Evolutionary conservation across 2,329 filamentous ascomycete genomes (phyloP).

Genomic region (Scytalidium sp.): DNA sequence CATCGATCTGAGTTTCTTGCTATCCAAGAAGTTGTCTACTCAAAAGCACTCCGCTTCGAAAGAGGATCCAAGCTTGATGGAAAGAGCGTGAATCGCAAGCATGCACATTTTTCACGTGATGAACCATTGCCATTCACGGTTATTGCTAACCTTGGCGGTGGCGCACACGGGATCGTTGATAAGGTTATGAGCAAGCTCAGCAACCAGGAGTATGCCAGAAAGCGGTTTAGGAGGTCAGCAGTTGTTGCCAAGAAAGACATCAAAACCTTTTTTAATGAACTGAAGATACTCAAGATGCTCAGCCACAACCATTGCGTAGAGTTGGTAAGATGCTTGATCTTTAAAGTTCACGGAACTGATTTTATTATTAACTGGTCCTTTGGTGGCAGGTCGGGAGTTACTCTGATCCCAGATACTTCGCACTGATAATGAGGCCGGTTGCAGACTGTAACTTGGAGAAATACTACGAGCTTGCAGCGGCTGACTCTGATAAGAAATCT

Average conservation of each 20-base stretch:
- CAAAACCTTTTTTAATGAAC: slow-evolving; percentile 14
- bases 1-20: slow-evolving; percentile 17
- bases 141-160: slow-evolving; percentile 18
- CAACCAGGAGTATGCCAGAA: slow-evolving; percentile 5
- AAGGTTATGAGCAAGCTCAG: slow-evolving; percentile 11
- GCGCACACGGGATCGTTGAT: slow-evolving; percentile 23
- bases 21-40: slow-evolving; percentile 21
- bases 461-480: slow-evolving; percentile 4
- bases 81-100: slow-evolving; percentile 21
- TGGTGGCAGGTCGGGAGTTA: slow-evolving; percentile 17
- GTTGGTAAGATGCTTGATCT: slow-evolving; percentile 13
- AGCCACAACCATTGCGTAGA: slow-evolving; percentile 17
- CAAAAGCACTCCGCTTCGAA: slow-evolving; percentile 22
- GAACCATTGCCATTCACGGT: slow-evolving; percentile 21
- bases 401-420: slow-evolving; percentile 18
- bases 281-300: slow-evolving; percentile 17
- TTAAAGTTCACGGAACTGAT: slow-evolving; percentile 3
- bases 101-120: slow-evolving; percentile 18
- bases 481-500: slow-evolving; percentile 1
- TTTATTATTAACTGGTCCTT: slow-evolving; percentile 1
- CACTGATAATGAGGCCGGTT: slow-evolving; percentile 20
- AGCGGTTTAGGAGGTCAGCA: slow-evolving; percentile 10
- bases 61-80: too few relatives aligned
- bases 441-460: slow-evolving; percentile 20
- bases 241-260: slow-evolving; percentile 7